Evolutionary conservation across 306 rosid genomes (phyloP).

Genomic region (Quercus agrifolia): DNA sequence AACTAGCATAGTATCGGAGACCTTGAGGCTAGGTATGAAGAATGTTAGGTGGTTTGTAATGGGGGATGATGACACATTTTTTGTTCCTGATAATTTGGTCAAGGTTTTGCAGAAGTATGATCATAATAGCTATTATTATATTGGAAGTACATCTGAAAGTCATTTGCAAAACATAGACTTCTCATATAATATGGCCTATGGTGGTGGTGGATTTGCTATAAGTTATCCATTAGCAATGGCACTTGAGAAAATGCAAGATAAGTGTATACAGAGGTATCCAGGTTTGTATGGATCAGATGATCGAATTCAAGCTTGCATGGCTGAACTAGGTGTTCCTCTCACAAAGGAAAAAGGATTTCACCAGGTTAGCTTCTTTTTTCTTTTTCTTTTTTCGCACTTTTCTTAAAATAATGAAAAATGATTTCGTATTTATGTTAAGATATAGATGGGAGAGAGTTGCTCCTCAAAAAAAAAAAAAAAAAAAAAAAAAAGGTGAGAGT

Average conservation of each 20-base stretch:
- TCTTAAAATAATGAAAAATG: too few relatives aligned
- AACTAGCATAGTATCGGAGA: too few relatives aligned
- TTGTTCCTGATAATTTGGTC: constrained; percentile 50
- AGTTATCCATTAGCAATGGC: constrained; percentile 58
- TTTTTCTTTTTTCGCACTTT: not conserved
- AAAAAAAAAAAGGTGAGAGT: too few relatives aligned
- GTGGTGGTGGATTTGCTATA: constrained; percentile 78
- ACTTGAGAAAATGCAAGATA: constrained; percentile 64
- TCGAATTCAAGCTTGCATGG: constrained; percentile 79
- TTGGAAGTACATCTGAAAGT: constrained; percentile 67
- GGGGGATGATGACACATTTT: constrained; percentile 27
- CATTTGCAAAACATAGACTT: constrained; percentile 70
- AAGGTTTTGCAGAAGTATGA: constrained; percentile 60
- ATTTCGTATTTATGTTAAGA: too few relatives aligned
- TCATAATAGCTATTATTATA: constrained; percentile 56
- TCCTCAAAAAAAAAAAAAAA: too few relatives aligned
- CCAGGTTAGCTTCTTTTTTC: constrained; percentile 45
- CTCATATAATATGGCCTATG: constrained; percentile 69
- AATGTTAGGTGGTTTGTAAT: constrained; percentile 25
- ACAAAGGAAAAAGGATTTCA: constrained; percentile 73
- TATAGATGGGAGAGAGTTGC: too few relatives aligned
- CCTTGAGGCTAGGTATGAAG: too few relatives aligned
- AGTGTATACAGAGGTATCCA: constrained; percentile 60
- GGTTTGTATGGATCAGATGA: constrained; percentile 52
- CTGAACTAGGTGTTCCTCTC: constrained; percentile 78